Base-by-base conservation (phyloP, 2,329 filamentous ascomycete genomes). In the Exophiala bonariae region DNA sequence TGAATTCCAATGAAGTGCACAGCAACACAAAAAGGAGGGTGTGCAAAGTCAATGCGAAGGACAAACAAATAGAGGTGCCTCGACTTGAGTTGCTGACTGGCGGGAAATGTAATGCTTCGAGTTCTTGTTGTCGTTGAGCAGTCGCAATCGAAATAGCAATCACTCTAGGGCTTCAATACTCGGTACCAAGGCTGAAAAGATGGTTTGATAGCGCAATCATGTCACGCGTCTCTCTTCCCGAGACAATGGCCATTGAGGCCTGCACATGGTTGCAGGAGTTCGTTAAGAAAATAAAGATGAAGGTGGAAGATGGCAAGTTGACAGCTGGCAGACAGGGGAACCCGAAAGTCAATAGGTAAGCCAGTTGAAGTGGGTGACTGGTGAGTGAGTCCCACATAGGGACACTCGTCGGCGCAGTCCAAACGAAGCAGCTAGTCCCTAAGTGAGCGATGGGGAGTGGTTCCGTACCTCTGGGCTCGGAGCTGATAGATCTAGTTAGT, bases 1-100 rank as follows among this genome's bases (percentile, higher is more conserved):
- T 18, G 17, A 39, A 38, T 50, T 37, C 19, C 20, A 20, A 4
- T 28, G 19, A 19, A 42, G n/a, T 34, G 38, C 17, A 39, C 26
- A 18, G 38, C 22, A n/a, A 36, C n/a, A 30, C 23, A 3, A 17
- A 31, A 26, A 6, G 6, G 11, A 6, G 23, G 23, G 11, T 26
- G 23, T 11, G 23, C 11, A 6, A 11, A 26, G 23, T 6, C 23
- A 26, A 26, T n/a, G n/a, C n/a, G n/a, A n/a, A n/a, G n/a, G n/a
- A n/a, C n/a, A n/a, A n/a, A n/a, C n/a, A n/a, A 26, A 11, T 26
- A 26, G 23, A 26, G 23, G 23, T n/a, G n/a, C n/a, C n/a, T n/a
- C n/a, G n/a, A n/a, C n/a, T n/a, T n/a, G n/a, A n/a, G n/a, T n/a
- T n/a, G n/a, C n/a, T n/a, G n/a, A n/a, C n/a, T n/a, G n/a, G n/a